Percentiles rank a stretch among this genome's conserved stretches.
phyloP scores from a whole-genome alignment of 2,329 filamentous ascomycete species.

The Epichloe festucae region DNA sequence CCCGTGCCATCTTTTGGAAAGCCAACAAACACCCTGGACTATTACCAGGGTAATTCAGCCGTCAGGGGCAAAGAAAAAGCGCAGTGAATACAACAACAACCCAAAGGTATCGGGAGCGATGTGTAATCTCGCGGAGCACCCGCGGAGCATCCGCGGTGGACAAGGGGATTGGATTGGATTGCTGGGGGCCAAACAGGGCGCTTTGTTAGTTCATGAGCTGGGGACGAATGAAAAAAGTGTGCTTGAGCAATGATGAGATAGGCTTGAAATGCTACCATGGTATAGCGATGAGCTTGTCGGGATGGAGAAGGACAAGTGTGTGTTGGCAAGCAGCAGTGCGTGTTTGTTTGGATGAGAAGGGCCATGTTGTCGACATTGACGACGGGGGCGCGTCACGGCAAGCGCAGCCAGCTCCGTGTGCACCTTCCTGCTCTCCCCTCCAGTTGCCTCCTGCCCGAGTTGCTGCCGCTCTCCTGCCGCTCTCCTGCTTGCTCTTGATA shows the following conservation, averaged over 20 bases:
- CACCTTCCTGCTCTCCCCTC: too few relatives aligned
- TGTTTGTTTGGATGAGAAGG: not conserved
- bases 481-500: too few relatives aligned
- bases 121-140: slow-evolving; percentile 4
- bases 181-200: not conserved
- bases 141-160: not conserved
- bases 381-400: too few relatives aligned
- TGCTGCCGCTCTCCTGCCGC: too few relatives aligned
- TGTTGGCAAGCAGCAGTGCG: not conserved
- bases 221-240: not conserved
- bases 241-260: not conserved
- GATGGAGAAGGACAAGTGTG: not conserved
- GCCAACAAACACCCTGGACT: not conserved
- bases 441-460: too few relatives aligned
- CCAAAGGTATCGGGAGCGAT: not conserved
- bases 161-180: not conserved
- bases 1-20: not conserved
- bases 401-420: too few relatives aligned
- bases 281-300: not conserved
- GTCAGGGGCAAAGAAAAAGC: not conserved
- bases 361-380: not conserved
- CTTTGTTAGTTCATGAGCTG: not conserved
- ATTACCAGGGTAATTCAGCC: not conserved
- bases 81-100: not conserved
- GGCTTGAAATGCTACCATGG: not conserved